phyloP scores from a whole-genome alignment of 2,329 filamentous ascomycete species.

The Phyllosticta paracitricarpa region DNA sequence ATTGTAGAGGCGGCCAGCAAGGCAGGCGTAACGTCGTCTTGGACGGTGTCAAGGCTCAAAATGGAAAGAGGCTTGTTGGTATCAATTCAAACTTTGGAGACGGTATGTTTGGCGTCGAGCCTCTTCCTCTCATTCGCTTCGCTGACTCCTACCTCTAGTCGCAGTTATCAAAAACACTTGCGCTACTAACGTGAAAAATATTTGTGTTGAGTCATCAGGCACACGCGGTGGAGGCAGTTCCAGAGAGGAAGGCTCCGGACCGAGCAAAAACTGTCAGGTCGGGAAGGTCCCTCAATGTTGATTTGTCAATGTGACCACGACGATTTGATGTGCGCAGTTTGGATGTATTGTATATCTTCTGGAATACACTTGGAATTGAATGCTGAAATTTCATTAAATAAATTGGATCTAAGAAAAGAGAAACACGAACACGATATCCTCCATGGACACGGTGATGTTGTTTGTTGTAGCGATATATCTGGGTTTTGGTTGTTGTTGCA shows the following conservation, averaged over 20 bases:
- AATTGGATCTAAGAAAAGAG: too few relatives aligned
- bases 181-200: constrained; percentile 22
- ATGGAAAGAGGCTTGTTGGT: constrained; percentile 11
- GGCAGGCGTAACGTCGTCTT: constrained; percentile 29
- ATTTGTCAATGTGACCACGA: neutral
- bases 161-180: constrained; percentile 5
- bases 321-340: neutral
- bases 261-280: neutral
- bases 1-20: constrained; percentile 27
- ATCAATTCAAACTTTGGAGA: constrained; percentile 34
- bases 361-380: neutral
- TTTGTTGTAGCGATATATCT: too few relatives aligned
- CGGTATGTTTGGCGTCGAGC: constrained; percentile 31
- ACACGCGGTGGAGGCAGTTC: constrained; percentile 5
- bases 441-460: too few relatives aligned
- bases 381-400: too few relatives aligned
- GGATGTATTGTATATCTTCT: neutral
- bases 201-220: constrained; percentile 27
- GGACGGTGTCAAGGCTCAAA: neutral
- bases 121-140: constrained; percentile 31
- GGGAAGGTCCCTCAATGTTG: neutral
- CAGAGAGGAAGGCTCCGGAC: neutral
- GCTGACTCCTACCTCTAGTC: constrained; percentile 30
- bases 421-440: too few relatives aligned
- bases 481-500: too few relatives aligned